A percentile compares a stretch with the other conserved stretches of the same genome.
phyloP scores from a whole-genome alignment of 306 rosid genomes.

The Aeschynomene evenia region DNA sequence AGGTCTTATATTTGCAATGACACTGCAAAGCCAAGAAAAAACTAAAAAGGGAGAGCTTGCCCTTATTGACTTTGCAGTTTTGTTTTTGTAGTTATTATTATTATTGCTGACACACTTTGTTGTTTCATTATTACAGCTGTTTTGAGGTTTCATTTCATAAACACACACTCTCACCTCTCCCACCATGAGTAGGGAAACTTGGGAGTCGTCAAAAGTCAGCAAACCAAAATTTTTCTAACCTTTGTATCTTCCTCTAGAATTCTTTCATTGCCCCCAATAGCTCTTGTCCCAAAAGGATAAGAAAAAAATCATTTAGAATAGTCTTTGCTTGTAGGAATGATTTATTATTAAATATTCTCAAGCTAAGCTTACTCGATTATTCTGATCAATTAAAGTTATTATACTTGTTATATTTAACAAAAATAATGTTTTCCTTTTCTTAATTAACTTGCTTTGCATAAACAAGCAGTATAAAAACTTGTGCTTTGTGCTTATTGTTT shows the following conservation, averaged over 20 bases:
- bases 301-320: neutral
- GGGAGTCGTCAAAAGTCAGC: constrained; percentile 54
- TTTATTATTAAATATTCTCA: no score
- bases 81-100: constrained; percentile 25
- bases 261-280: neutral
- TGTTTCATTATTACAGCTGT: constrained; percentile 54
- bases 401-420: no score
- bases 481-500: neutral
- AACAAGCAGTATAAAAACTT: neutral
- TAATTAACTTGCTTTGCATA: neutral
- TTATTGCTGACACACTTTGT: constrained; percentile 36
- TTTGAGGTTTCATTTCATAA: constrained; percentile 38
- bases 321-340: neutral
- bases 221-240: constrained; percentile 28
- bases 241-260: neutral
- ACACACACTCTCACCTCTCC: constrained; percentile 1
- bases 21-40: neutral
- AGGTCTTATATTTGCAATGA: constrained; percentile 49
- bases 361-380: no score
- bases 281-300: neutral
- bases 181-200: constrained; percentile 2
- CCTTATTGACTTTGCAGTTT: constrained; percentile 70
- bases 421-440: no score
- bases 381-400: no score
- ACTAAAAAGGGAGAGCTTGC: constrained; percentile 47